Evolutionary conservation across 768 basidiomycete species (phyloP), one percentile per base, ranked within the genome.

Genomic region (Mycena filopes): DNA sequence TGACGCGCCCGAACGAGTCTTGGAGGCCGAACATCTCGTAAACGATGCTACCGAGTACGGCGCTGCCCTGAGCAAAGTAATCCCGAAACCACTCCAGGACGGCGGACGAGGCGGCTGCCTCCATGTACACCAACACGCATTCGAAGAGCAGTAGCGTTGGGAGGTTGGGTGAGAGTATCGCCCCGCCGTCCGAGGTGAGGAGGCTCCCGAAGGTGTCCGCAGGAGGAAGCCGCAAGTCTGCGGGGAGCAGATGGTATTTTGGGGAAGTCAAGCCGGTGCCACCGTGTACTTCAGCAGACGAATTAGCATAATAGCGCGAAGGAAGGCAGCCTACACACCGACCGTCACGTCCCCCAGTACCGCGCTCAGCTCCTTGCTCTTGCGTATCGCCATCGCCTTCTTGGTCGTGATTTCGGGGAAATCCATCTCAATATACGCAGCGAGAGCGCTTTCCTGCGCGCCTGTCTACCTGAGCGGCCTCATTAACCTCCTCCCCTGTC

Each of bases 11-110:
- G 78, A 99, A 99, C 0, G 88, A 72, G 73, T 98, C 97, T 21
- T 87, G 83, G 5, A 98, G 80, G 2, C 90, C 91, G 73, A 94
- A 96, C 93, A 98, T 98, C 75, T 98, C 97, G 72, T 99, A 98
- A 20, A 95, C 84, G 11, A 95, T 77, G 3, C 83, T 86, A 28
- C 87, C 89, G 1, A 88, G 79, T 1, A 81, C 72, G 8, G 75
- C 74, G 13, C 77, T 74, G 4, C 50, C 55, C n/a, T 65, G 65
- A 21, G 79, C 74, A 72, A 87, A 89, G 60, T 82, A 83, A 59
- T 85, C 79, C 2, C 85, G 81, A 72, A 96, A 95, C 92, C 93
- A 96, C 40, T 79, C 75, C 2, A 98, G 79, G 15, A 98, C 73
- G 1, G 79, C 79, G 29, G 84, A 80, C 1, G 90, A 90, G 4